A percentile compares a stretch with the other conserved stretches of the same genome.
These are phyloP conservation scores for Penicillium digitatum DNA, from an alignment of 2,329 filamentous ascomycete species.

Conservation along the genomic window DNA sequence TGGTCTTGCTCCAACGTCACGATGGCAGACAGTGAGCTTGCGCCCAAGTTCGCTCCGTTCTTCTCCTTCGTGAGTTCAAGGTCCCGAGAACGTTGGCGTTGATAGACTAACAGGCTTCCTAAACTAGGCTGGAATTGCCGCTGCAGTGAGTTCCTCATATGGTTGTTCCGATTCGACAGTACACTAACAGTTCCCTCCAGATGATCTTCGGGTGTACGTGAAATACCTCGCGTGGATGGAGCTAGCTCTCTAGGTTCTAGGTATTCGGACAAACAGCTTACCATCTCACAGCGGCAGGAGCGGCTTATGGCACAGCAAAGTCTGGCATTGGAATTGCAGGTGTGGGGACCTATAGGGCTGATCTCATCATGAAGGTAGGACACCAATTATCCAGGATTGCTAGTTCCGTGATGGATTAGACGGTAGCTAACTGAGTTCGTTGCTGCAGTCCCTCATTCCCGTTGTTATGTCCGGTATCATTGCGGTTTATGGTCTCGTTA, in stretches of 20 bases:
- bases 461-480: slow-evolving; percentile 97
- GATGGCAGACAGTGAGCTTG: slow-evolving; percentile 49
- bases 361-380: slow-evolving; percentile 65
- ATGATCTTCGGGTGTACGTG: slow-evolving; percentile 53
- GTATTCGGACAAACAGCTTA: slow-evolving; percentile 16
- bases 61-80: slow-evolving; percentile 59
- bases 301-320: slow-evolving; percentile 65
- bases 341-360: slow-evolving; percentile 62
- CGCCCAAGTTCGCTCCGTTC: slow-evolving; percentile 64
- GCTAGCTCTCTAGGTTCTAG: not conserved
- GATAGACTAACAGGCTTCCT: slow-evolving; percentile 24
- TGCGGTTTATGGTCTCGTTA: slow-evolving; percentile 94
- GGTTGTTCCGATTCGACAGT: not conserved
- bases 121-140: slow-evolving; percentile 47
- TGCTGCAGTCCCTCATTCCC: slow-evolving; percentile 46
- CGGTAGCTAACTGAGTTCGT: slow-evolving; percentile 20
- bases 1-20: slow-evolving; percentile 16
- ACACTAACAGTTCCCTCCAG: slow-evolving; percentile 34
- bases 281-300: slow-evolving; percentile 53
- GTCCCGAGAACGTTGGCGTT: not conserved
- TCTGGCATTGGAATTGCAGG: slow-evolving; percentile 65
- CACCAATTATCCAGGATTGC: not conserved
- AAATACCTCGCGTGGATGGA: slow-evolving; percentile 9
- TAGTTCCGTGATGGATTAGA: not conserved
- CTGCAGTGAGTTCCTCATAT: slow-evolving; percentile 41